Evolutionary conservation across 768 basidiomycete species (phyloP).

Genomic region (Psilocybe azurescens): DNA sequence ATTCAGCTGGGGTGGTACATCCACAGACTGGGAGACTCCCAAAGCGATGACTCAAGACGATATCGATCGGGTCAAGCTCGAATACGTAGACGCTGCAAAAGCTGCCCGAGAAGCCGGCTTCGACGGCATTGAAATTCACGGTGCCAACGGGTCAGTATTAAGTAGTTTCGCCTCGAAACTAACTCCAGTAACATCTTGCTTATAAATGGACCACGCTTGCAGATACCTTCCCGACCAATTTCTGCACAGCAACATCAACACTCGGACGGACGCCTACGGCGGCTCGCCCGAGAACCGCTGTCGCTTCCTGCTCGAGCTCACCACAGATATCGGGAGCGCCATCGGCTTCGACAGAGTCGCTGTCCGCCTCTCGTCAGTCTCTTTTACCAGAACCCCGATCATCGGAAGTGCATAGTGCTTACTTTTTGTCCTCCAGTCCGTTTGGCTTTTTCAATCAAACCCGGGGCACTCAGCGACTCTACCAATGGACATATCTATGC

Average conservation of each 20-base stretch:
- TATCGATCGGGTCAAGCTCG: slow-evolving; percentile 18
- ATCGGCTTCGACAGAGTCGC: slow-evolving; percentile 55
- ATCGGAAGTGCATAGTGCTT: neutral
- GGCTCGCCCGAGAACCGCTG: slow-evolving; percentile 60
- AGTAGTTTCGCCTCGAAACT: neutral
- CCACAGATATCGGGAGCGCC: slow-evolving; percentile 48
- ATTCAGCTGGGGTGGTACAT: neutral
- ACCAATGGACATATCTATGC: slow-evolving; percentile 24
- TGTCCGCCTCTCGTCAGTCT: slow-evolving; percentile 43
- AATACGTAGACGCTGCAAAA: slow-evolving; percentile 21
- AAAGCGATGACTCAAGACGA: slow-evolving; percentile 21
- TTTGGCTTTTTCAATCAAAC: slow-evolving; percentile 26
- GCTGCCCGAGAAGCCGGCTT: slow-evolving; percentile 45
- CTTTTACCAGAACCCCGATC: neutral
- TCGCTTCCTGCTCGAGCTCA: slow-evolving; percentile 55
- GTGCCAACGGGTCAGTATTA: slow-evolving; percentile 31
- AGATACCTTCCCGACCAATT: slow-evolving; percentile 56
- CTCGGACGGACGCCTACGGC: slow-evolving; percentile 62
- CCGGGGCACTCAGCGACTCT: slow-evolving; percentile 16
- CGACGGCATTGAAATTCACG: slow-evolving; percentile 57
- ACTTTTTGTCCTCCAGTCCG: slow-evolving; percentile 10
- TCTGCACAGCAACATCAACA: slow-evolving; percentile 51
- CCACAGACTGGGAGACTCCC: slow-evolving; percentile 17
- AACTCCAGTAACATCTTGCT: neutral
- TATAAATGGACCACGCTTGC: neutral